These are phyloP conservation scores for Globisporangium nagaii DNA, from an alignment of 352 stramenopile species.

Conservation along the genomic window DNA sequence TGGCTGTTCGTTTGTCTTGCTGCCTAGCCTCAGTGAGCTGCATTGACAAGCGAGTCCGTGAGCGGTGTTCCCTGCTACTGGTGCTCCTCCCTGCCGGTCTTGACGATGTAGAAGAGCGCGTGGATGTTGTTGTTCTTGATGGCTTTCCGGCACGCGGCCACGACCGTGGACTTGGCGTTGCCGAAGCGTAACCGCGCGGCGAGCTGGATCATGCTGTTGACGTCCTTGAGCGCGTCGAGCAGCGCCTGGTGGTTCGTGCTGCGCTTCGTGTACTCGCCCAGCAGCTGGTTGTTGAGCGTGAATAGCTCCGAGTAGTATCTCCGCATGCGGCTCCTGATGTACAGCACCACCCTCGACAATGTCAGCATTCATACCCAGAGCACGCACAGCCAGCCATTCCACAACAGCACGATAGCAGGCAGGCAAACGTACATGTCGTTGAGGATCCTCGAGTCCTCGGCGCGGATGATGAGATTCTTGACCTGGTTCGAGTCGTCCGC, in stretches of 20 bases:
- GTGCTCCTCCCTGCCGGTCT: conserved; percentile 78
- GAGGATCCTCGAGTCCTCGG: conserved; percentile 90
- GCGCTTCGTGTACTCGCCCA: conserved; percentile 91
- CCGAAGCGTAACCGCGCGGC: conserved; percentile 84
- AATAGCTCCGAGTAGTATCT: conserved; percentile 90
- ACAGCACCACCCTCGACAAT: background rate
- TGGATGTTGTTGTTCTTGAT: conserved; percentile 90
- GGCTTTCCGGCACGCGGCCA: conserved; percentile 79
- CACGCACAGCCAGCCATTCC: too few species aligned
- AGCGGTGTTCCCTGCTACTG: conserved; percentile 21
- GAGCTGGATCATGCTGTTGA: conserved; percentile 91
- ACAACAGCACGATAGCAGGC: too few species aligned
- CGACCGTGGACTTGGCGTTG: conserved; percentile 76
- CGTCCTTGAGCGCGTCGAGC: conserved; percentile 87
- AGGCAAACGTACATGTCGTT: conserved; percentile 81
- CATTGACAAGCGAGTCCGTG: too few species aligned
- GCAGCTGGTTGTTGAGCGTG: conserved; percentile 86
- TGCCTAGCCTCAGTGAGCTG: too few species aligned
- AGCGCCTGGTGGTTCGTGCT: conserved; percentile 89
- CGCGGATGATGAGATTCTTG: conserved; percentile 88
- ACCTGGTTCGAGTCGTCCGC: conserved; percentile 89
- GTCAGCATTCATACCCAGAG: background rate
- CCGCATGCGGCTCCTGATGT: conserved; percentile 51
- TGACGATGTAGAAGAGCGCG: conserved; percentile 83
- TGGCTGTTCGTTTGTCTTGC: too few species aligned